Conservation (phyloP, 305 asterid species). For the Coffea humblotiana region DNA sequence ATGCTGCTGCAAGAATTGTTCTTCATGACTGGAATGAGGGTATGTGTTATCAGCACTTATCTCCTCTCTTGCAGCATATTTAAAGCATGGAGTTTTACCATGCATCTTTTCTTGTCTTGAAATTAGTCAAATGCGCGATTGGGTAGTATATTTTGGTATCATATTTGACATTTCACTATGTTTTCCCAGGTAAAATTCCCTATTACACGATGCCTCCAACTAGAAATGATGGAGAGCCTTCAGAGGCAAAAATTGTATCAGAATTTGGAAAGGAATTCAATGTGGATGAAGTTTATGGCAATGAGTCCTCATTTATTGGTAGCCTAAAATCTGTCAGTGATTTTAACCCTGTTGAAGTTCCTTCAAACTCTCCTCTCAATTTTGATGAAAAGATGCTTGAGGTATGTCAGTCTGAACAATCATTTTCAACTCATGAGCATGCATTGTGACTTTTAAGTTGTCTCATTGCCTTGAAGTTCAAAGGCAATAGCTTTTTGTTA, state of each 20-base stretch:
- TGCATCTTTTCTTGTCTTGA: not conserved
- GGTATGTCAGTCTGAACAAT: conserved; percentile 45
- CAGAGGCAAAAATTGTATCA: conserved; percentile 71
- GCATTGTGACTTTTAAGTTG: not conserved
- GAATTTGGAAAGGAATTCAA: conserved; percentile 78
- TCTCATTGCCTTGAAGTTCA: not conserved
- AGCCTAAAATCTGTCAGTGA: conserved; percentile 83
- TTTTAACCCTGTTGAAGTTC: conserved; percentile 73
- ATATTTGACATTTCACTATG: not conserved
- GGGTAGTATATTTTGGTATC: not conserved
- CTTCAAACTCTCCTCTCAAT: conserved; percentile 58
- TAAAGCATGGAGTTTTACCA: not conserved
- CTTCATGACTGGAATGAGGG: conserved; percentile 97
- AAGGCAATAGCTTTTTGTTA: no score
- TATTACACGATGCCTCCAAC: conserved; percentile 86
- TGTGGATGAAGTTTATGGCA: conserved; percentile 81
- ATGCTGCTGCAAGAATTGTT: conserved; percentile 85
- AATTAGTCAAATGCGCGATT: not conserved
- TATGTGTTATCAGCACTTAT: conserved; percentile 19
- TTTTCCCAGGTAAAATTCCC: conserved; percentile 82
- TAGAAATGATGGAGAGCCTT: conserved; percentile 61
- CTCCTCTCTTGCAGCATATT: not conserved
- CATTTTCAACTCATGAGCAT: not conserved
- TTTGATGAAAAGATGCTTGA: conserved; percentile 64
- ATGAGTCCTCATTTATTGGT: conserved; percentile 78